phyloP scores from a whole-genome alignment of 805 yeast species.

The Metschnikowia kofuensis region DNA sequence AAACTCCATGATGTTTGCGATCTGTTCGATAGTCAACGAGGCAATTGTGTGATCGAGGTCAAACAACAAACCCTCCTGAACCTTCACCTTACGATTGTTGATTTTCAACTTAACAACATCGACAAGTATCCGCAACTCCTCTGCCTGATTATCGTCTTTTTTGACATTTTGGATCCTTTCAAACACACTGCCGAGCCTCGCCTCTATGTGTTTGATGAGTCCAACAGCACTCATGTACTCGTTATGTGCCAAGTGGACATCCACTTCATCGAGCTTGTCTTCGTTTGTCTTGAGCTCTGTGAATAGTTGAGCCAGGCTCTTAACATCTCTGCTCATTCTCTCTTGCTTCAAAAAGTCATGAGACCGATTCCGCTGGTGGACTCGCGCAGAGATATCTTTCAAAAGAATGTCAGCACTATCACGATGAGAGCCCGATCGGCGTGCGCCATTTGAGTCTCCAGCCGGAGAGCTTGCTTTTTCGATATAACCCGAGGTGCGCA shows the following conservation, averaged over 20 bases:
- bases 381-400: constrained; percentile 58
- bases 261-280: constrained; percentile 65
- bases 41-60: constrained; percentile 36
- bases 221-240: constrained; percentile 48
- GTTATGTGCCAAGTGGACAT: constrained; percentile 61
- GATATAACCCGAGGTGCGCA: constrained; percentile 52
- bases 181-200: constrained; percentile 29
- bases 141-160: constrained; percentile 16
- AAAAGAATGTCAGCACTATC: constrained; percentile 41
- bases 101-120: constrained; percentile 44
- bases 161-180: constrained; percentile 17
- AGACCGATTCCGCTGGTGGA: constrained; percentile 58
- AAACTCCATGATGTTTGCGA: constrained; percentile 33
- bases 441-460: constrained; percentile 8
- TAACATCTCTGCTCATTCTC: constrained; percentile 6
- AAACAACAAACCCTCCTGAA: constrained; percentile 36
- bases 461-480: constrained; percentile 21
- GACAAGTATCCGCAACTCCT: constrained; percentile 29
- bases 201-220: constrained; percentile 36
- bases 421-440: constrained; percentile 20
- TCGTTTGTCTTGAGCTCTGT: constrained; percentile 53
- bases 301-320: constrained; percentile 27
- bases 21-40: constrained; percentile 27
- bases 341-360: constrained; percentile 36
- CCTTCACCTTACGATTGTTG: constrained; percentile 32